Evolutionary conservation across 768 basidiomycete species (phyloP).

Genomic region (Rhizopogon rudus): DNA sequence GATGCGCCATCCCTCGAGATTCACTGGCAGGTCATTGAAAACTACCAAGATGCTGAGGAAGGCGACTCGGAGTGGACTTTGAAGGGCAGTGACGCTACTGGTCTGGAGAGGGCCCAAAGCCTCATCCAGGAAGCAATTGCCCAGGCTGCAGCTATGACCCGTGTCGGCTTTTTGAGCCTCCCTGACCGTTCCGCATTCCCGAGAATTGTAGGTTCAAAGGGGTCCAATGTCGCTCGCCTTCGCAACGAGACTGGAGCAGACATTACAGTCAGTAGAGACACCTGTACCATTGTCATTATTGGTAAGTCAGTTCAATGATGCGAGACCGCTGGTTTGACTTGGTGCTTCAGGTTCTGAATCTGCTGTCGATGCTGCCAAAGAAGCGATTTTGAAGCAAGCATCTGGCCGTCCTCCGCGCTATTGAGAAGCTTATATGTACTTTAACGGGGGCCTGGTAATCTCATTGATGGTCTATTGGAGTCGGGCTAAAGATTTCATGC

Average conservation of each 20-base stretch:
- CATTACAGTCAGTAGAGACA: constrained; percentile 86
- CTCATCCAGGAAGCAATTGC: constrained; percentile 65
- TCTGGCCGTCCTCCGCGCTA: constrained; percentile 3
- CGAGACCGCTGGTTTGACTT: constrained; percentile 5
- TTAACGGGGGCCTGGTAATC: no score
- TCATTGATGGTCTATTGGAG: background rate
- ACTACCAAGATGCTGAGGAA: constrained; percentile 79
- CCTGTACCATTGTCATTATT: constrained; percentile 80
- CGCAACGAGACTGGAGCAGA: constrained; percentile 88
- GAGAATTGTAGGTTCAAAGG: constrained; percentile 89
- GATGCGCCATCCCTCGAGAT: constrained; percentile 35
- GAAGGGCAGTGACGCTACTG: constrained; percentile 71
- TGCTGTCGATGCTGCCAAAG: constrained; percentile 68
- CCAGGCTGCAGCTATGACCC: constrained; percentile 66
- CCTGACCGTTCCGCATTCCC: constrained; percentile 84
- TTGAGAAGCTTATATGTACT: background rate
- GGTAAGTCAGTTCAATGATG: constrained; percentile 43
- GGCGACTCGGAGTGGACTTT: constrained; percentile 85
- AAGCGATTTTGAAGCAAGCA: constrained; percentile 64
- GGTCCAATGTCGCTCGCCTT: constrained; percentile 83
- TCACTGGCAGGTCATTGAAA: constrained; percentile 73
- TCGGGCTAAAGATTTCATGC: background rate
- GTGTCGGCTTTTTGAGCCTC: constrained; percentile 82
- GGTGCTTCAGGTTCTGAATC: constrained; percentile 53
- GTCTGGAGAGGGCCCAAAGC: constrained; percentile 71